Percentiles rank a stretch among this genome's conserved stretches.
Evolutionary conservation across 2,329 filamentous ascomycete genomes (phyloP).

Genomic region (Beauveria varroae): DNA sequence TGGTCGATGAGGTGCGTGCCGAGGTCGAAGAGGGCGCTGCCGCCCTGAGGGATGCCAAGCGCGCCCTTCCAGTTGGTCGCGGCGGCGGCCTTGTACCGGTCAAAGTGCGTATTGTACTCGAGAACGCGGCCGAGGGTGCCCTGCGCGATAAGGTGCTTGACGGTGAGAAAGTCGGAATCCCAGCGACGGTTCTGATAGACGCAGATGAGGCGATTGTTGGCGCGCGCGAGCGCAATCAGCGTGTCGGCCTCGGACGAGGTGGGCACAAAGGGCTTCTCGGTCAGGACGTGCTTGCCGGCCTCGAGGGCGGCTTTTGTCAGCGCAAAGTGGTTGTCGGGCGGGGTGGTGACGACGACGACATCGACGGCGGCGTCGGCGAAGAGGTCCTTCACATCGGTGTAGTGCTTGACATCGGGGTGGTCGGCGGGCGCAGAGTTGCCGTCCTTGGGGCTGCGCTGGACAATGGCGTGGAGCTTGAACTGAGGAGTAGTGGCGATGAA

Average conservation of each 20-base stretch:
- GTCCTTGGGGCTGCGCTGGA: constrained; percentile 62
- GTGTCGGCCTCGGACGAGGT: constrained; percentile 59
- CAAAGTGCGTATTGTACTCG: constrained; percentile 76
- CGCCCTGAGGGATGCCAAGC: constrained; percentile 51
- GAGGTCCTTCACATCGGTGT: constrained; percentile 53
- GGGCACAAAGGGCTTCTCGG: constrained; percentile 78
- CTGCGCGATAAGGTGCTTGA: constrained; percentile 53
- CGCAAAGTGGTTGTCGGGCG: constrained; percentile 62
- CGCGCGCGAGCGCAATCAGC: constrained; percentile 48
- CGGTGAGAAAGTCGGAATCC: constrained; percentile 69
- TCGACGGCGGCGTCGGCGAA: constrained; percentile 59
- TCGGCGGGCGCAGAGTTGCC: constrained; percentile 61
- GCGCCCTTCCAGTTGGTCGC: constrained; percentile 60
- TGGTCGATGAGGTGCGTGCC: constrained; percentile 74
- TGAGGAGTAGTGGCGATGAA: constrained; percentile 54
- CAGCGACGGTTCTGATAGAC: constrained; percentile 74
- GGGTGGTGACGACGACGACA: constrained; percentile 63
- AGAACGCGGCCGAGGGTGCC: constrained; percentile 61
- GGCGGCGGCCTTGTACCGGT: constrained; percentile 58
- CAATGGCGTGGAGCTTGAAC: constrained; percentile 64
- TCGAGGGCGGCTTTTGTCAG: constrained; percentile 59
- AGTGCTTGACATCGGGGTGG: constrained; percentile 57
- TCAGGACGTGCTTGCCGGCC: constrained; percentile 68
- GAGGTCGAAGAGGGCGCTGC: constrained; percentile 65
- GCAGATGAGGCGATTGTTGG: constrained; percentile 46